Base-by-base conservation (phyloP, 306 rosid genomes). In the Begonia masoniana region DNA sequence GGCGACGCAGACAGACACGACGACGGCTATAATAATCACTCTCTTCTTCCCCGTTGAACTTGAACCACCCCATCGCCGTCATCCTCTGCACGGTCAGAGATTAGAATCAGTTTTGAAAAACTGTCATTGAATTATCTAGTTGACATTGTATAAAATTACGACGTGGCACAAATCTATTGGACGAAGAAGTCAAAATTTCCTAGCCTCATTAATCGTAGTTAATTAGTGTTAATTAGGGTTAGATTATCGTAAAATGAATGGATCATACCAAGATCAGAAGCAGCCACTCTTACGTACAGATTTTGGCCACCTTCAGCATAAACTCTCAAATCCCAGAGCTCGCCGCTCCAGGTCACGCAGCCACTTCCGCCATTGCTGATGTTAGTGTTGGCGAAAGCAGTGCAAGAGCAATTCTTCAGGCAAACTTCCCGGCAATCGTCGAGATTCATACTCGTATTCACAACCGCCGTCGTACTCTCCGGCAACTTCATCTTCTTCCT, bases 321-420 rank as follows among this genome's bases (percentile, higher is more conserved):
- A 47, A 54, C 9, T 16, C 54, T 67, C 5, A 67, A 47, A 55
- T 67, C 72, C n/a, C 59, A 12, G 31, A 67, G 61, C 2, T 48
- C 54, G 13, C 66, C 58, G 21, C 53, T 15, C 66, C 88, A 79
- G 43, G 73, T 54, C 16, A 55, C 62, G 47, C 92, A 85, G 10
- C 95, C 92, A 61, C 68, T 71, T 4, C 84, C 86, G 14, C 54
- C 77, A 55, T 65, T 79, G 2, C 76, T 62, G 19, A 64, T 59
- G 62, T 79, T 78, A 1, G 65, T 16, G 52, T 68, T 71, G 6
- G 79, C 51, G 54, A 70, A 82, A 45, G 85, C 85, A 46, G 51
- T 68, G 59, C 93, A 86, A 6, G 81, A 66, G 47, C 93, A 82
- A 48, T 82, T 73, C 43, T 41, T 61, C 60, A 75, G 67, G 57